Evolutionary conservation across 129 eudicot genomes (phyloP).

Genomic region (Centrapalus pauciflorus): DNA sequence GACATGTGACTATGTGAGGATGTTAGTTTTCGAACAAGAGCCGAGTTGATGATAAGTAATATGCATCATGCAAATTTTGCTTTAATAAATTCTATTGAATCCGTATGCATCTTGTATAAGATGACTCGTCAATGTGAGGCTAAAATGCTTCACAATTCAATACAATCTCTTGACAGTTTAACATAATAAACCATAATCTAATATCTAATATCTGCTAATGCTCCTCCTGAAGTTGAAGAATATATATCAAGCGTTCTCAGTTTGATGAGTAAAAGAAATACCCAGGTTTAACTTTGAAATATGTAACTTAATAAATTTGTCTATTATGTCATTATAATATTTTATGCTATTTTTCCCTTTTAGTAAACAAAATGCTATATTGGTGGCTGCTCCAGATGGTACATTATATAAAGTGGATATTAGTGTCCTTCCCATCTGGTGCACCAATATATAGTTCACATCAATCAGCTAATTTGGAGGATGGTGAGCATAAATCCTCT

Average conservation of each 20-base stretch:
- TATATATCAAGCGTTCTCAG: not conserved
- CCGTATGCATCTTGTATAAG: too few relatives aligned
- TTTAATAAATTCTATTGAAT: too few relatives aligned
- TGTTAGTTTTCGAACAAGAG: too few relatives aligned
- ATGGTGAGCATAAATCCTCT: slow-evolving; percentile 39
- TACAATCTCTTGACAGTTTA: too few relatives aligned
- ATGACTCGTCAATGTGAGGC: too few relatives aligned
- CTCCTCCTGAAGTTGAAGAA: not conserved
- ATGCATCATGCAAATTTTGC: too few relatives aligned
- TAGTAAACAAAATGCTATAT: slow-evolving; percentile 53
- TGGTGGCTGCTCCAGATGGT: slow-evolving; percentile 89
- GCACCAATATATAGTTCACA: slow-evolving; percentile 68
- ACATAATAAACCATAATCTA: not conserved
- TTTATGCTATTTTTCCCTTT: slow-evolving; percentile 19
- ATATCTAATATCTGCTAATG: not conserved
- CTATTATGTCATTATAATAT: slow-evolving; percentile 13
- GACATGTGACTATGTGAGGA: too few relatives aligned
- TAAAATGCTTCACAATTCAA: too few relatives aligned
- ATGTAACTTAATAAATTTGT: slow-evolving; percentile 5
- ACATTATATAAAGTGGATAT: slow-evolving; percentile 62
- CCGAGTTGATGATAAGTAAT: too few relatives aligned
- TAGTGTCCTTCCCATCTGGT: slow-evolving; percentile 67
- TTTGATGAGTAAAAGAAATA: too few relatives aligned
- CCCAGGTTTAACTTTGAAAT: too few relatives aligned
- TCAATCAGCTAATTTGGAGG: slow-evolving; percentile 53